Evolutionary conservation across 345 rosid genomes (phyloP), one percentile per base, ranked within the genome.

Genomic region (Iberis pinnata): DNA sequence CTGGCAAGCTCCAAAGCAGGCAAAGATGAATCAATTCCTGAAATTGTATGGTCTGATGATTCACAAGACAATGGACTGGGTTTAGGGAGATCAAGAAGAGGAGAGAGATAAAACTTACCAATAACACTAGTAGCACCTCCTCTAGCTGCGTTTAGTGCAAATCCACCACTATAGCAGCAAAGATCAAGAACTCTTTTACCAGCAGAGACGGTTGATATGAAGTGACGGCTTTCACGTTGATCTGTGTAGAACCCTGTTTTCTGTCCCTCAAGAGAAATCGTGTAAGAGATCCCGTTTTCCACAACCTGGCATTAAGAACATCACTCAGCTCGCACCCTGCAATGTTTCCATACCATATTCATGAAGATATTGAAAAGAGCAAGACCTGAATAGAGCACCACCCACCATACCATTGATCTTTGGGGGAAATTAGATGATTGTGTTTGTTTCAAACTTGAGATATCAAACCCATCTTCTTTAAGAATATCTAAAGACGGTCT

Each of bases 181-280:
- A 87, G 67, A 63, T 90, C 95, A 56, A 84, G 89, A 64, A 90
- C 95, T 61, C 51, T 82, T 75, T 51, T 75, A 29, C 88, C 89
- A 31, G 70, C 53, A 29, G 88, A 85, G 57, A 87, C 72, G 27
- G 80, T 64, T 40, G 96, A 82, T 49, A 87, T 61, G 73, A 84
- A 84, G 56, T 69, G 75, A 31, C 89, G 76, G 38, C 70, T 84
- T 64, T 81, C 95, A 13, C 92, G 88, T 54, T 87, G 88, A 74
- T 87, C 96, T 36, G 92, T 85, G 68, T 84, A 87, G 80, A 87
- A 84, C 61, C 96, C 92, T 49, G 92, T 90, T 73, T 90, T 87
- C 61, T 90, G 89, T 22, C 96, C 96, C 57, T 76, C 75, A 40
- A 76, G 40, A 49, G 96, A 87, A 53, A 87, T 46, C 32, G 87